Base-by-base conservation (phyloP, 148 eudicot genomes). In the Dysphania ambrosioides region DNA sequence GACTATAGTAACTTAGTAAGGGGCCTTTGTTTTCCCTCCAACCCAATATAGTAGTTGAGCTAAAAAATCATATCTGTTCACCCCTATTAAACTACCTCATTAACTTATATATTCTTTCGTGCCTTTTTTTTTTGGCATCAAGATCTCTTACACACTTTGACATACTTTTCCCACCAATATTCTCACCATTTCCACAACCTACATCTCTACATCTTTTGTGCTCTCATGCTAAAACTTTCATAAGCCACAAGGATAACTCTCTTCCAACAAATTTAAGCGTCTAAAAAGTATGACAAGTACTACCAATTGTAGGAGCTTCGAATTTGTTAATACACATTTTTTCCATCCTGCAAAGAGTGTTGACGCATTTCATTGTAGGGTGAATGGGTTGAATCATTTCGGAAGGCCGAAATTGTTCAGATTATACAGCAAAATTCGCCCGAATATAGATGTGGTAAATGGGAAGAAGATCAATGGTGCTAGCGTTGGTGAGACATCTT, bases 401-500 rank as follows among this genome's bases (percentile, higher is more conserved):
- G 34, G 53, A 5, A 76, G 67, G 15, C 36, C 21, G n/a, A 76
- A 41, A 68, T 72, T 74, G 8, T 76, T 66, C 12, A 40, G 56
- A 10, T 29, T 81, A 27, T 77, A 67, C 24, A 67, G 41, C 36
- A 53, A 18, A 77, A 41, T 11, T 23, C 74, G 60, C 0, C 60
- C 58, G 29, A 59, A 60, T 24, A 12, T 36, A 4, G 79, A 88
- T 21, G 84, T 74, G 42, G 75, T 87, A 2, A 83, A 87, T 44
- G 90, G 92, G 69, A 86, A 84, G 77, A 86, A 77, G 66, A 79
- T 91, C 47, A 91, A 91, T 73, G 96, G 96, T 68, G 36, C 73
- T 64, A 81, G 62, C 55, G 68, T 80, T 21, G 77, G 75, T 29
- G 81, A 65, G 1, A 71, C 68, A 26, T 66, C 86, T 1, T 56